These are phyloP conservation scores for Citrus hindsii DNA, from an alignment of 345 rosid genomes.

Conservation along the genomic window DNA sequence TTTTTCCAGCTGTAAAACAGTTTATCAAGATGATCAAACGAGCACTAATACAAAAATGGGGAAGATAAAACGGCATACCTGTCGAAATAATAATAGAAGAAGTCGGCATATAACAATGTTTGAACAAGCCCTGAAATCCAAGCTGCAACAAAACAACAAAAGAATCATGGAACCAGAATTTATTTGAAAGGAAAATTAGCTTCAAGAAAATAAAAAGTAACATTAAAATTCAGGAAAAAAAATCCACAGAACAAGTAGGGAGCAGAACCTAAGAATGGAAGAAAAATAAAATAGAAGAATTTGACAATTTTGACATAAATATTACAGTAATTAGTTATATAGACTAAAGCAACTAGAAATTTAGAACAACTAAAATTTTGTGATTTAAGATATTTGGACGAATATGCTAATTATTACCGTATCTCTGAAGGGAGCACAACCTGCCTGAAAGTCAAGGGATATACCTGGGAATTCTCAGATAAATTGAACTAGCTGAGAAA, in stretches of 20 bases:
- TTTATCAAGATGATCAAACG: not conserved
- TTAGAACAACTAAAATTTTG: too few relatives aligned
- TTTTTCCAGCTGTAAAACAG: constrained; percentile 67
- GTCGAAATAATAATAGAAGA: constrained; percentile 74
- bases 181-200: not conserved
- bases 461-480: not conserved
- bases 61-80: constrained; percentile 34
- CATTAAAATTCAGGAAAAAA: too few relatives aligned
- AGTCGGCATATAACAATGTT: constrained; percentile 71
- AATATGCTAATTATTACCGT: too few relatives aligned
- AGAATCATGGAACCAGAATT: not conserved
- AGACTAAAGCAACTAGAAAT: too few relatives aligned
- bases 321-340: too few relatives aligned
- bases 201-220: not conserved
- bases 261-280: not conserved
- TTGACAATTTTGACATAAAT: too few relatives aligned
- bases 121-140: constrained; percentile 82
- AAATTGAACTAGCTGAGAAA: not conserved
- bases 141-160: constrained; percentile 40
- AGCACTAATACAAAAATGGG: not conserved
- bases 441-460: too few relatives aligned
- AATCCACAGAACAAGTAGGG: too few relatives aligned
- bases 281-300: too few relatives aligned
- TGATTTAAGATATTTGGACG: too few relatives aligned
- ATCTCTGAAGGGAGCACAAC: not conserved